phyloP scores from a whole-genome alignment of 2,329 filamentous ascomycete species.

The Pseudocercospora fijiensis region DNA sequence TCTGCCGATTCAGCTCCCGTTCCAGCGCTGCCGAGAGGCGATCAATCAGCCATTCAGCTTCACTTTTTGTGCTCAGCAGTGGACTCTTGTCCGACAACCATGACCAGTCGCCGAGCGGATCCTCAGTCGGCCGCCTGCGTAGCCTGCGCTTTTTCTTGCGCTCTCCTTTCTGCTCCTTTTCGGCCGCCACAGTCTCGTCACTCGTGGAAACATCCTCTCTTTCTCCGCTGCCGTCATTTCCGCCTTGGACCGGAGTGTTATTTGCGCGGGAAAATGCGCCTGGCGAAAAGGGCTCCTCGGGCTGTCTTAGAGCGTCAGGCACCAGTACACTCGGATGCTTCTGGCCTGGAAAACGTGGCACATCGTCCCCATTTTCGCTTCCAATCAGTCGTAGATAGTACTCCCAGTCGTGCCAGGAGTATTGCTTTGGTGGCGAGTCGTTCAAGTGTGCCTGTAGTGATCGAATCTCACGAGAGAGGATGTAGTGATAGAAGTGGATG shows the following conservation, averaged over 20 bases:
- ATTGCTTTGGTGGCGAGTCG: slow-evolving; percentile 40
- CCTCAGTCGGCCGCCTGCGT: slow-evolving; percentile 23
- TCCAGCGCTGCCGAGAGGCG: slow-evolving; percentile 59
- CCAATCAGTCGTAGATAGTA: slow-evolving; percentile 52
- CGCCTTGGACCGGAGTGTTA: not conserved
- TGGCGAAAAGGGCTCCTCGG: not conserved
- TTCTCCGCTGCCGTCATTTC: not conserved
- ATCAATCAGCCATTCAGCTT: slow-evolving; percentile 72
- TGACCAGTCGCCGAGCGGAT: slow-evolving; percentile 56
- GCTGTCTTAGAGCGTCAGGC: not conserved
- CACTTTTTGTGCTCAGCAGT: slow-evolving; percentile 65
- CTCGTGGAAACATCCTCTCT: not conserved
- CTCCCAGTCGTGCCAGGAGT: slow-evolving; percentile 46
- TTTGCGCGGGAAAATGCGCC: slow-evolving; percentile 1
- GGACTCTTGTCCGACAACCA: slow-evolving; percentile 71
- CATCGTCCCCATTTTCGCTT: slow-evolving; percentile 43
- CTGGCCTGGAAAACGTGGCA: slow-evolving; percentile 29
- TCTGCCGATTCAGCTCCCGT: slow-evolving; percentile 45
- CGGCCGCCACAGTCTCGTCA: slow-evolving; percentile 5
- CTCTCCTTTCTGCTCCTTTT: slow-evolving; percentile 20
- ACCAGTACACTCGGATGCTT: slow-evolving; percentile 4
- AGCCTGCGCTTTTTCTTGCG: slow-evolving; percentile 18
- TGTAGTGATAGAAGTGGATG: slow-evolving; percentile 53
- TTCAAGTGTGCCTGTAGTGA: slow-evolving; percentile 46
- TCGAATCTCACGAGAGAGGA: slow-evolving; percentile 48